Conservation (phyloP, 2,329 filamentous ascomycete species). For the Aspergillus niger region DNA sequence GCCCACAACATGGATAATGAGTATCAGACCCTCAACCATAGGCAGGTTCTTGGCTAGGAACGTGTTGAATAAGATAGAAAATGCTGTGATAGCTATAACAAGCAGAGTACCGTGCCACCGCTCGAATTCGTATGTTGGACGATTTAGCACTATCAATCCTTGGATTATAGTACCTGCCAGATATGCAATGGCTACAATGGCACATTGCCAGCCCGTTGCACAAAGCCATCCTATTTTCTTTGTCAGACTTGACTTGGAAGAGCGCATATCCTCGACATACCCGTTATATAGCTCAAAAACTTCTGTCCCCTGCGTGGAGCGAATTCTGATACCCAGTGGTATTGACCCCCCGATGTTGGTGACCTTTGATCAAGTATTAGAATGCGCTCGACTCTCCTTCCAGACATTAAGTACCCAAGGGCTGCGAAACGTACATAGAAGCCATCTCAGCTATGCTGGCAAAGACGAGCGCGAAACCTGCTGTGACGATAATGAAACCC, state of each 20-base stretch:
- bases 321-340: conserved; percentile 49
- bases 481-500: conserved; percentile 36
- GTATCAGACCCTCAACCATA: conserved; percentile 42
- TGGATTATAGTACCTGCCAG: conserved; percentile 50
- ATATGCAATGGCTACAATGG: conserved; percentile 47
- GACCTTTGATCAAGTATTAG: conserved; percentile 30
- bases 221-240: conserved; percentile 43
- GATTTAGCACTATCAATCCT: conserved; percentile 48
- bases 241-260: not conserved
- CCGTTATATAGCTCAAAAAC: conserved; percentile 50
- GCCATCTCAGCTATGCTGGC: conserved; percentile 46
- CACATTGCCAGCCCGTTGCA: conserved; percentile 49
- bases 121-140: conserved; percentile 43
- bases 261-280: conserved; percentile 21
- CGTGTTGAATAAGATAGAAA: conserved; percentile 47
- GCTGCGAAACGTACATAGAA: conserved; percentile 40
- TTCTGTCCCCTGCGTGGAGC: conserved; percentile 46
- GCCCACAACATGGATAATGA: conserved; percentile 47
- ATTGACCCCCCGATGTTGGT: conserved; percentile 44
- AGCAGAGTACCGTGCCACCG: conserved; percentile 51
- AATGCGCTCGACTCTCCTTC: not conserved
- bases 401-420: not conserved
- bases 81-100: conserved; percentile 42
- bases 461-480: conserved; percentile 39
- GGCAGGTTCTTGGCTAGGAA: conserved; percentile 43